Conservation (phyloP, 768 basidiomycete species). For the Suillus ampliporus region DNA sequence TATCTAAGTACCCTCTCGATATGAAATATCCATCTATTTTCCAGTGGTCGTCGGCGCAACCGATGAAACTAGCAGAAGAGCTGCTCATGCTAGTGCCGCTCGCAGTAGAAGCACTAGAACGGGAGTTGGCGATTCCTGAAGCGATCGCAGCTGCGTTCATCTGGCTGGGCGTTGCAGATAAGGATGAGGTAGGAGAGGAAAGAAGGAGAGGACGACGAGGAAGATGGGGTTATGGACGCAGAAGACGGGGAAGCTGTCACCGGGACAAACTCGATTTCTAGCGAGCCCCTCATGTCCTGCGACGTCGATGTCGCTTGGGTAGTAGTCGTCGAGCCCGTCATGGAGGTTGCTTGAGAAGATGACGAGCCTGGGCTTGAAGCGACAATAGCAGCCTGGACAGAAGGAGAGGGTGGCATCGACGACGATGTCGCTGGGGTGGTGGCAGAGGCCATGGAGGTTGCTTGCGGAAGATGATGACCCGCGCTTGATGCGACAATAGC, state of each 20-base stretch:
- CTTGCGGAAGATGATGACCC: no score
- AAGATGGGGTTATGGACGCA: not conserved
- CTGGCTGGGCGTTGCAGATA: slow-evolving; percentile 7
- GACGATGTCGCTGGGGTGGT: slow-evolving; percentile 2
- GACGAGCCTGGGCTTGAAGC: not conserved
- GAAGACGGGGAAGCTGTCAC: slow-evolving; percentile 8
- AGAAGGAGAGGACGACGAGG: not conserved
- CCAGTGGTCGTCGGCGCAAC: not conserved
- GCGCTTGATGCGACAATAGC: no score
- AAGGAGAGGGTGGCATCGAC: not conserved
- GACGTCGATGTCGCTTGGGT: slow-evolving; percentile 4
- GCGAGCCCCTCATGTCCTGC: slow-evolving; percentile 15
- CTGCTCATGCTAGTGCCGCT: slow-evolving; percentile 10
- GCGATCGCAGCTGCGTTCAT: slow-evolving; percentile 25
- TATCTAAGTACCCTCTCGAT: not conserved
- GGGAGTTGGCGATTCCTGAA: slow-evolving; percentile 22
- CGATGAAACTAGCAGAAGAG: slow-evolving; percentile 21
- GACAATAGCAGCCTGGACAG: not conserved
- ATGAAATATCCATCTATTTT: not conserved
- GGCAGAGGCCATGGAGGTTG: not conserved
- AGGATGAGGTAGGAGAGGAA: slow-evolving; percentile 11
- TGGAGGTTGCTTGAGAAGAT: not conserved
- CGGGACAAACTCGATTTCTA: slow-evolving; percentile 29
- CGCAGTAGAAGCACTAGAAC: not conserved
- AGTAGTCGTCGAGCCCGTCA: not conserved